Percentiles rank a stretch among this genome's conserved stretches.
Conservation (phyloP, 352 stramenopile species). For the Globisporangium nagaii region DNA sequence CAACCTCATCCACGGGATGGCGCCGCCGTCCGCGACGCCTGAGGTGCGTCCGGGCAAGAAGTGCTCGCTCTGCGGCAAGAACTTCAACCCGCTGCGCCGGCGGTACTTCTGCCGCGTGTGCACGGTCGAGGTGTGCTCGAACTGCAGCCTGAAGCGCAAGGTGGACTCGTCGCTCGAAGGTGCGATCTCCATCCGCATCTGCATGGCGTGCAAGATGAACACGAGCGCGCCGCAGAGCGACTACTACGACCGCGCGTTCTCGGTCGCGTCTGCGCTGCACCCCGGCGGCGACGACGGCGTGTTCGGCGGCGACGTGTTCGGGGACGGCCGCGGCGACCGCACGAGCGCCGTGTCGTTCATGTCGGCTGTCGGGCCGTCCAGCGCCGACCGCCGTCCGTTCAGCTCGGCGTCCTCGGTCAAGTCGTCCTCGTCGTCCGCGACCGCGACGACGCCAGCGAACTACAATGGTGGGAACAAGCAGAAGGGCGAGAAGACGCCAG, state of each 20-base stretch:
- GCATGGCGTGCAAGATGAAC: slow-evolving; percentile 75
- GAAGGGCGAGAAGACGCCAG: slow-evolving; percentile 1
- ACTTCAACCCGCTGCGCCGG: slow-evolving; percentile 72
- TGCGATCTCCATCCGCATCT: slow-evolving; percentile 44
- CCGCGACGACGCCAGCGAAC: slow-evolving; percentile 12
- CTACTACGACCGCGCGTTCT: slow-evolving; percentile 53
- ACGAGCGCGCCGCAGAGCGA: slow-evolving; percentile 39
- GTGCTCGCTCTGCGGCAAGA: slow-evolving; percentile 74
- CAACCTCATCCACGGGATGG: neutral
- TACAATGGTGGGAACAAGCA: slow-evolving; percentile 1
- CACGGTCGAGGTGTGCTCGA: slow-evolving; percentile 51
- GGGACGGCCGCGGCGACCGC: slow-evolving; percentile 11
- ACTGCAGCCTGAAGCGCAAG: slow-evolving; percentile 63
- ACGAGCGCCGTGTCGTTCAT: slow-evolving; percentile 13
- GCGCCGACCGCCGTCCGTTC: neutral
- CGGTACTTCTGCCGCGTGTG: slow-evolving; percentile 72
- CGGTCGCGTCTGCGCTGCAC: slow-evolving; percentile 19
- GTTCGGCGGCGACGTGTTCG: slow-evolving; percentile 3
- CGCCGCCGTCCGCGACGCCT: neutral
- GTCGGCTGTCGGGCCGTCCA: neutral
- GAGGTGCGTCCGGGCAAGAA: slow-evolving; percentile 30
- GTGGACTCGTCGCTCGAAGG: slow-evolving; percentile 26
- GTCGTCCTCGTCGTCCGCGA: neutral
- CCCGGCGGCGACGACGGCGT: slow-evolving; percentile 16
- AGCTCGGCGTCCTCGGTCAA: neutral